These are phyloP conservation scores for Tripidium arundinaceum DNA, from an alignment of 202 grass and related monocot species.

Conservation along the genomic window DNA sequence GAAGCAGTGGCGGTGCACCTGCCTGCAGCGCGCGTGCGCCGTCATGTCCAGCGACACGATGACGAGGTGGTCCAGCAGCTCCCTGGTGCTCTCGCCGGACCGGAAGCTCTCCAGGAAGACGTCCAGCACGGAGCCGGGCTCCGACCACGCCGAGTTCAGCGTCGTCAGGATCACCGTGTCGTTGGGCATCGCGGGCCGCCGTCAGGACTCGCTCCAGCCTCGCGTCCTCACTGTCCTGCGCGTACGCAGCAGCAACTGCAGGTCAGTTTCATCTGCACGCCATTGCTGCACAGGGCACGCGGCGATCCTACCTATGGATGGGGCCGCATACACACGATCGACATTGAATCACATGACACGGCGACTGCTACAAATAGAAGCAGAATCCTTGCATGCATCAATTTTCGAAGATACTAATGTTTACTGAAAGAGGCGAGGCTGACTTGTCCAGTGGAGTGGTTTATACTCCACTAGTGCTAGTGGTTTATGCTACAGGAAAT, in stretches of 20 bases:
- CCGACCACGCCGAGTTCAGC: slow-evolving; percentile 65
- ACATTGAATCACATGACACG: background rate
- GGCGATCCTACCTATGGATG: no score
- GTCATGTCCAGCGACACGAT: slow-evolving; percentile 53
- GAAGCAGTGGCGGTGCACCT: slow-evolving; percentile 52
- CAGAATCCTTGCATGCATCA: background rate
- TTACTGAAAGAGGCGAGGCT: background rate
- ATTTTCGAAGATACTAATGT: background rate
- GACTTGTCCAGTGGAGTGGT: background rate
- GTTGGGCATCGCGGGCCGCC: slow-evolving; percentile 48
- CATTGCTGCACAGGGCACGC: no score
- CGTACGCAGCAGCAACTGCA: background rate
- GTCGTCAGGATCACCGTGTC: slow-evolving; percentile 72
- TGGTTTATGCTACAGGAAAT: background rate
- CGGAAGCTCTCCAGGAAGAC: slow-evolving; percentile 75
- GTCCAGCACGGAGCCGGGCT: slow-evolving; percentile 59
- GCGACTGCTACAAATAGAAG: background rate
- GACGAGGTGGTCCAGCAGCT: slow-evolving; percentile 55
- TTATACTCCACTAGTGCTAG: background rate
- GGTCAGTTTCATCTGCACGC: background rate
- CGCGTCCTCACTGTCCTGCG: slow-evolving; percentile 50
- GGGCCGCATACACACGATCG: no score
- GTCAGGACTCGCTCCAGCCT: slow-evolving; percentile 47
- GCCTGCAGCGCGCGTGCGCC: slow-evolving; percentile 44
- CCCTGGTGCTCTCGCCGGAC: slow-evolving; percentile 38